Evolutionary conservation across 805 yeast species (phyloP).

Genomic region (Cyberlindnera mycetangii): DNA sequence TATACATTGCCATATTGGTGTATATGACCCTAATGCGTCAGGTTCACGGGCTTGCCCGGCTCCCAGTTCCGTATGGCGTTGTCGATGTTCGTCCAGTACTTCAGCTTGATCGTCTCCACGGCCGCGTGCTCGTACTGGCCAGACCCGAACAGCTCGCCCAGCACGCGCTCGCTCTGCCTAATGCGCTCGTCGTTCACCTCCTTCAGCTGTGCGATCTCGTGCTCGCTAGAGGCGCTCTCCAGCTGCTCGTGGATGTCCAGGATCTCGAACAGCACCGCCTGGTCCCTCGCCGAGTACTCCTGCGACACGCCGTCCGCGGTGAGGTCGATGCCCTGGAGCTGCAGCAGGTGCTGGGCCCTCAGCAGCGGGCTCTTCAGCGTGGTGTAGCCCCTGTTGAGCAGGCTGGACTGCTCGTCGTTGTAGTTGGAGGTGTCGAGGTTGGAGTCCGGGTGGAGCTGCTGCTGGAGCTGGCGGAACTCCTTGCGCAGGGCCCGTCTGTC

Average conservation of each 20-base stretch:
- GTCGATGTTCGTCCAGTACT: conserved; percentile 81
- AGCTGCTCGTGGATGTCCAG: conserved; percentile 82
- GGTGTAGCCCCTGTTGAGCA: conserved; percentile 74
- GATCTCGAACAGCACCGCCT: conserved; percentile 66
- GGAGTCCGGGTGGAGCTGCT: conserved; percentile 79
- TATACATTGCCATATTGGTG: no score
- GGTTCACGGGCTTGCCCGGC: conserved; percentile 12
- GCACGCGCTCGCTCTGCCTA: conserved; percentile 37
- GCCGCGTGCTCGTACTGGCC: conserved; percentile 58
- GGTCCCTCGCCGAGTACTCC: conserved; percentile 34
- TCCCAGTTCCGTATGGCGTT: conserved; percentile 77
- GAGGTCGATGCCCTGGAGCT: conserved; percentile 46
- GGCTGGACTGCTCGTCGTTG: conserved; percentile 41
- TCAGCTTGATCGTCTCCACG: conserved; percentile 63
- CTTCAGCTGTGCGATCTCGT: conserved; percentile 53
- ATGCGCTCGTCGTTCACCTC: conserved; percentile 59
- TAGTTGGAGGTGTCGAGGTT: conserved; percentile 24
- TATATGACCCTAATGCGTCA: conserved; percentile 8
- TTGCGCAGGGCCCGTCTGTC: conserved; percentile 56
- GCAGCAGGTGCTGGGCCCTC: conserved; percentile 62
- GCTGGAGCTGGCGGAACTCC: conserved; percentile 75
- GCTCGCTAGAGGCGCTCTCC: conserved; percentile 58
- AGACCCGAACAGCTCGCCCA: conserved; percentile 45
- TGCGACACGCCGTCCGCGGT: conserved; percentile 53
- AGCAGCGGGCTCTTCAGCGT: conserved; percentile 66